Base-by-base conservation (phyloP, 805 yeast species). In the Candida michaelii region DNA sequence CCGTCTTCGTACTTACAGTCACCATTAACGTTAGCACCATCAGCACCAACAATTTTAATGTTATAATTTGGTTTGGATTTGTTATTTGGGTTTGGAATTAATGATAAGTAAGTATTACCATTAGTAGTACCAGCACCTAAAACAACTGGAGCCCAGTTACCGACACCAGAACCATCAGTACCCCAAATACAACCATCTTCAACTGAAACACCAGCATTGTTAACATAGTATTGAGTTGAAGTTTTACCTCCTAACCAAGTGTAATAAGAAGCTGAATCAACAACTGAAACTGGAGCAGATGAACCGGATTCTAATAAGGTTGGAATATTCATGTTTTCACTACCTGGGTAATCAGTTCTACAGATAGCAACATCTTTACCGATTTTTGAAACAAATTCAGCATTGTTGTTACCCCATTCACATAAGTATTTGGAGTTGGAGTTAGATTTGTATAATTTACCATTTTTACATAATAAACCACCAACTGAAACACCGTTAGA, bases 291-390 rank as follows among this genome's bases (percentile, higher is more conserved):
- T 44, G 85, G 83, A 58, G 75, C 65, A 29, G 76, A 54, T 29
- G 71, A 56, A 56, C 96, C 96, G 46, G 84, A 85, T 25, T 63
- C 65, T 40, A 90, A 85, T 49, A 79, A 73, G 47, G 98, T 90
- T 65, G 99, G 98, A 49, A 91, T 77, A 53, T 83, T 95, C 98
- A 91, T 93, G 79, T 89, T 89, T 76, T 91, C 99, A 51, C 97
- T 84, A 73, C 99, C 99, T 61, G 99, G 99, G 80, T 91, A 91
- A 67, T 91, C 99, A 49, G 99, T 91, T 76, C 97, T 86, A 79
- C 99, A 93, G 59, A 93, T 71, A 46, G 98, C 91, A 56, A 91
- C 89, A 40, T 76, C 75, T 46, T 83, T 62, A 52, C 65, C 59
- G 45, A 87, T 68, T 55, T 85, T 73, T 56, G 81, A 79, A 45